Base-by-base conservation (phyloP, 2,329 filamentous ascomycete species). In the Phialemonium atrogriseum region DNA sequence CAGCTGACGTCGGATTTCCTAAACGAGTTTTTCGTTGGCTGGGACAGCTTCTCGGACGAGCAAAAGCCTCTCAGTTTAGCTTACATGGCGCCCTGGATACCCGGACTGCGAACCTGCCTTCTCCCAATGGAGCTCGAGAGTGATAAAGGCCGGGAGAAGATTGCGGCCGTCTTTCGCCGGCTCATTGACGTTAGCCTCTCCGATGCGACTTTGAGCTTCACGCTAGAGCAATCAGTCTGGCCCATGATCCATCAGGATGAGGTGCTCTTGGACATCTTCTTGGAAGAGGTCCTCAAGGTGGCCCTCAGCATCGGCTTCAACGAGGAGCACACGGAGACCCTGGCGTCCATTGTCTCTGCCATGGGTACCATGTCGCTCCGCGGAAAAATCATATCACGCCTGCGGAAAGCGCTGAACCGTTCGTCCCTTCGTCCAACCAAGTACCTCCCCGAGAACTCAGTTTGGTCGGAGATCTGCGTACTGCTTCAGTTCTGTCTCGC, bases 21-120 rank as follows among this genome's bases (percentile, higher is more conserved):
- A 23, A 80, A 77, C n/a, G 78, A 82, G 45, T 83, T 83, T 47
- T 82, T 83, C 36, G 74, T 80, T 15, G 75, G 77, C 12, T 83
- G 78, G 78, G 76, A 80, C 42, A 80, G 76, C 45, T 77, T 81
- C 43, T 68, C 73, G 1, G 71, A 78, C 20, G 72, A 80, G 34
- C 78, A 83, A 47, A 75, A 78, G 42, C 73, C 77, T 1, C 49
- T 82, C 15, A 79, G 76, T 42, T 60, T 83, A 18, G 70, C 76
- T 5, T 83, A 83, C 47, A 79, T 83, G 72, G 73, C 77, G 5
- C 78, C 78, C 2, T 83, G 78, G 78, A 59, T 83, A 22, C 63
- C 70, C 5, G 70, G 75, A 10, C 54, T 83, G 20, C 69, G 77
- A 28, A 73, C 68, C 3, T 67, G 68, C 33, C 62, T 82, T 4